Evolutionary conservation across 73 alveolate genomes (phyloP), one percentile per base, ranked within the genome.

Genomic region (Paramecium octaurelia): DNA sequence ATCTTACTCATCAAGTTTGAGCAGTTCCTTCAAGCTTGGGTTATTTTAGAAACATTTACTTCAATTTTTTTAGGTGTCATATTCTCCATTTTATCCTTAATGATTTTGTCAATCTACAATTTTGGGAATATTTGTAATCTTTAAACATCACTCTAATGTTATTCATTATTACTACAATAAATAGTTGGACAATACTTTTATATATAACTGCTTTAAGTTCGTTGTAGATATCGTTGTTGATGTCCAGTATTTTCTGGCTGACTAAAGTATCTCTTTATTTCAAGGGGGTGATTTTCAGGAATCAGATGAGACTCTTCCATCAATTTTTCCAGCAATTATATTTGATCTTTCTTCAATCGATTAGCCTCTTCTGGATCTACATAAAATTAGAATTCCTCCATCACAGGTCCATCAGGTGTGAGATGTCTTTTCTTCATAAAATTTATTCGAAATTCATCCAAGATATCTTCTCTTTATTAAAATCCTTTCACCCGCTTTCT

Each of bases 321-420:
- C 4, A 80, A 18, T 48, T 80, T 80, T 14, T 80, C 91, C 11
- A 80, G 18, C 48, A 80, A 23, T 31, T 24, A 23, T 5, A 44
- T 27, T 48, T 80, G 31, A 48, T 80, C 75, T 46, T 50, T 44
- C 35, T 80, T 80, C 4, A 80, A 27, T 10, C 50, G 43, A 44
- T 40, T 46, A 6, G 75, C 75, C n/a, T 80, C 91, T 24, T 48
- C 91, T 0, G 46, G 57, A 80, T 80, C 91, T 10, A 80, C 91
- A 80, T 80, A 80, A 23, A 80, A 80, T 80, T 80, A 7, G 31
- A 80, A 80, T n/a, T 80, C 91, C 12, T 80, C 91, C 46, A 80
- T 80, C 4, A 46, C 57, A 11, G 91, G 91, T 9, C 91, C 91
- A 80, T 80, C 91, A 0, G 70, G 75, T 6, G 36, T 80, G 12